Conservation (phyloP, 805 yeast species). For the Candida awuae region DNA sequence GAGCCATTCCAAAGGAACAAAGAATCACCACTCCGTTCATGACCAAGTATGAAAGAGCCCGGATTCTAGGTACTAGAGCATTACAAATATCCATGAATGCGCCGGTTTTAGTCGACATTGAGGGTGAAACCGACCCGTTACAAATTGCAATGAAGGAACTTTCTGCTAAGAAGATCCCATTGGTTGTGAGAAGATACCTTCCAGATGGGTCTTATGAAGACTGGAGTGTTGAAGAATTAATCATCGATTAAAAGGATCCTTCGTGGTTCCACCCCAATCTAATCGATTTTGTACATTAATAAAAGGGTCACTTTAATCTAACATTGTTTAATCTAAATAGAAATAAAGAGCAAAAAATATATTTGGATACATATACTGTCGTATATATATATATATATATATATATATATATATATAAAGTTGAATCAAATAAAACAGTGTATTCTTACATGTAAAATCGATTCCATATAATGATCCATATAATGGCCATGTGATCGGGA, state of each 20-base stretch:
- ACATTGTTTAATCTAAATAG: too few relatives aligned
- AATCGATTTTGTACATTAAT: too few relatives aligned
- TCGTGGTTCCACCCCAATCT: too few relatives aligned
- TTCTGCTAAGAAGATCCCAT: constrained; percentile 88
- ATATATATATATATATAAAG: too few relatives aligned
- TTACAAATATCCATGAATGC: constrained; percentile 97
- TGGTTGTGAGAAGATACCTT: constrained; percentile 88
- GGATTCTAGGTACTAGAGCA: constrained; percentile 96
- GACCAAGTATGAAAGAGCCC: constrained; percentile 98
- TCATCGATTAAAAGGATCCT: constrained; percentile 49
- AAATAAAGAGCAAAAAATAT: too few relatives aligned
- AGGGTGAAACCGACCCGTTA: constrained; percentile 98
- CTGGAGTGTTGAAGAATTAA: constrained; percentile 98
- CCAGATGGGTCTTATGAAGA: constrained; percentile 98
- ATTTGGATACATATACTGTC: too few relatives aligned
- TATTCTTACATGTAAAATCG: too few relatives aligned
- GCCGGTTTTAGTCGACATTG: constrained; percentile 94
- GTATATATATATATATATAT: too few relatives aligned
- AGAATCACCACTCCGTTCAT: constrained; percentile 96
- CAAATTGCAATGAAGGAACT: constrained; percentile 97
- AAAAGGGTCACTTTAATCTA: too few relatives aligned
- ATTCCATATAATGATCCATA: too few relatives aligned
- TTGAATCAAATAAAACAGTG: too few relatives aligned
- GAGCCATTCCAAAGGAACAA: constrained; percentile 82
- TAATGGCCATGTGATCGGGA: too few relatives aligned